phyloP scores from a whole-genome alignment of 257 asterid genomes.

The Solanum chaucha region DNA sequence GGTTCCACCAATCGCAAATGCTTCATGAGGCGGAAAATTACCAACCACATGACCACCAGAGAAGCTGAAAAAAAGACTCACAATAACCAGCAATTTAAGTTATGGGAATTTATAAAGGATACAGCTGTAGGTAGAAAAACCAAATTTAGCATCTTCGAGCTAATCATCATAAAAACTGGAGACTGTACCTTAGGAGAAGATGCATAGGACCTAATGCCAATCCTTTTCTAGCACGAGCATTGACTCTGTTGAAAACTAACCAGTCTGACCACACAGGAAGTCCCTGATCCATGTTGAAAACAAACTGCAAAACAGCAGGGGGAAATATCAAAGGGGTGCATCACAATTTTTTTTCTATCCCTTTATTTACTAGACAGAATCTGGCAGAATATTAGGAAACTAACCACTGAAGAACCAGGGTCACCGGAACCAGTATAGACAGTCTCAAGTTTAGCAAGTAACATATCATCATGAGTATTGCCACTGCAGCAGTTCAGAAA shows the following conservation, averaged over 20 bases:
- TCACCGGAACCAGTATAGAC: constrained; percentile 84
- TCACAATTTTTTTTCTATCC: background rate
- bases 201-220: constrained; percentile 61
- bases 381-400: constrained; percentile 15
- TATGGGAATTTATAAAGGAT: background rate
- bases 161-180: background rate
- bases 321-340: background rate
- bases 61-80: constrained; percentile 27
- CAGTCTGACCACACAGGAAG: constrained; percentile 76
- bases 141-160: background rate
- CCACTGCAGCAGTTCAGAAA: constrained; percentile 52
- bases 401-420: constrained; percentile 85
- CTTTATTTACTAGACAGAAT: background rate
- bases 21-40: constrained; percentile 96
- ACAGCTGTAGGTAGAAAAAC: background rate
- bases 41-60: constrained; percentile 90
- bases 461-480: constrained; percentile 76
- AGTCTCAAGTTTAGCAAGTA: constrained; percentile 86
- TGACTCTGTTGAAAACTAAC: constrained; percentile 78
- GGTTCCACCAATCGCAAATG: constrained; percentile 96
- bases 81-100: background rate
- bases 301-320: constrained; percentile 51
- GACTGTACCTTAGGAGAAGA: constrained; percentile 52
- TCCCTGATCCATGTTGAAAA: constrained; percentile 91
- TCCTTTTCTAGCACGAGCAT: constrained; percentile 88